These are phyloP conservation scores for Syzygium aromaticum DNA, from an alignment of 345 rosid species.

Conservation along the genomic window DNA sequence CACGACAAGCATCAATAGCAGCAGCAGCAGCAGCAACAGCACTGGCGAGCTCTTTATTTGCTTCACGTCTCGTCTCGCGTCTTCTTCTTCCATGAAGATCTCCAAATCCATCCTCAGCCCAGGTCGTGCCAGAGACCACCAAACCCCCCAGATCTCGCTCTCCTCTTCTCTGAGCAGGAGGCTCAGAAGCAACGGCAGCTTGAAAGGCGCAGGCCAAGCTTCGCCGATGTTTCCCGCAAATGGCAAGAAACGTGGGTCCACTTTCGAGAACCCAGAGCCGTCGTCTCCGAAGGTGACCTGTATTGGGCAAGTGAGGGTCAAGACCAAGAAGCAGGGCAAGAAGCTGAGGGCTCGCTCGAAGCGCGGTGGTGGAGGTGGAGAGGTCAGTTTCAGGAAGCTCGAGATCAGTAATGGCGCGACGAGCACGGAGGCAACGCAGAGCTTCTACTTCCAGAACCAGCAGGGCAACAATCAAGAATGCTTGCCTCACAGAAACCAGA, in stretches of 20 bases:
- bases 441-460: conserved; percentile 7
- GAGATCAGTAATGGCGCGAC: conserved; percentile 10
- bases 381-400: conserved; percentile 53
- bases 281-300: conserved; percentile 96
- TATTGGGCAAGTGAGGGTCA: conserved; percentile 96
- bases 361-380: conserved; percentile 49
- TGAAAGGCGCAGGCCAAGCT: conserved; percentile 56
- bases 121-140: conserved; percentile 29
- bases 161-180: conserved; percentile 77
- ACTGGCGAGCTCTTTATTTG: conserved; percentile 70
- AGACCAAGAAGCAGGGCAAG: conserved; percentile 87
- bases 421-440: neutral
- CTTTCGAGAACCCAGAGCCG: conserved; percentile 76
- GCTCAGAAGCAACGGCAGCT: conserved; percentile 58
- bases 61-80: conserved; percentile 74
- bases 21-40: conserved; percentile 5
- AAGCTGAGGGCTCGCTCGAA: conserved; percentile 60
- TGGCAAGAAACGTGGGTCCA: conserved; percentile 50
- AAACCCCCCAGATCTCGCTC: conserved; percentile 60
- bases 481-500: conserved; percentile 45
- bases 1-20: conserved; percentile 34
- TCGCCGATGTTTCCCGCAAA: conserved; percentile 78
- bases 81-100: conserved; percentile 89
- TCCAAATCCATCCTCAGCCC: conserved; percentile 80
- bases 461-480: conserved; percentile 26